Base-by-base conservation (phyloP, 495 filamentous ascomycete genomes). In the Podospora didyma region DNA sequence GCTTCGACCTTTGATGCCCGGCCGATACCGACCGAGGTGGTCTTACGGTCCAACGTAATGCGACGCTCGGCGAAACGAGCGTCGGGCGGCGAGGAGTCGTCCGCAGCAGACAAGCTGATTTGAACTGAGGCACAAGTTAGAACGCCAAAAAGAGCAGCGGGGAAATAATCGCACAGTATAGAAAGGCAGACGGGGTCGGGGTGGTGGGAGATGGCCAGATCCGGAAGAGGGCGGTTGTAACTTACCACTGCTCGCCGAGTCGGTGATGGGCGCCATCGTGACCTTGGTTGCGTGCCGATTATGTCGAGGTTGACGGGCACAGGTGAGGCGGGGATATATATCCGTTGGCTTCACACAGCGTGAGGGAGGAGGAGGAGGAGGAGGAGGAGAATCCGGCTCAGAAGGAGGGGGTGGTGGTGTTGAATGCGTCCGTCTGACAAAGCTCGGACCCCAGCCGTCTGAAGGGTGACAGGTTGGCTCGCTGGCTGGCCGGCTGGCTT, bases 1-100 rank as follows among this genome's bases (percentile, higher is more conserved):
- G 67, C 51, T 0, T 64, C 44, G 2, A 70, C 60, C 46, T 72
- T 75, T 7, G 75, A 75, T 0, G 73, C 64, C 53, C 75, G 69
- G 4, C 75, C 75, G 57, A 79, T 68, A 11, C 55, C 57, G 34
- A 79, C 21, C 5, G 49, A 48, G 2, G 63, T 58, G 2, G 49
- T 60, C 2, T 57, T 12, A 2, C 12, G 41, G 14, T 62, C 63
- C 28, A 78, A 55, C 2, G 60, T 46, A 39, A 77, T 68, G 19
- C 56, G 54, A 2, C 77, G 73, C 12, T 62, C 51, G 20, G 60
- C 60, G 16, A 58, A 54, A 7, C 28, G 31, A 14, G 53, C 14
- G 16, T 47, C 34, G 22, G 14, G 9, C 0, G 45, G 20, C 16
- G 45, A 20, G 9, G 24, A 42, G 21, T 28, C 46, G 16, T 48